phyloP scores from a whole-genome alignment of 129 eudicot species.

The Rutidosis leptorrhynchoides region DNA sequence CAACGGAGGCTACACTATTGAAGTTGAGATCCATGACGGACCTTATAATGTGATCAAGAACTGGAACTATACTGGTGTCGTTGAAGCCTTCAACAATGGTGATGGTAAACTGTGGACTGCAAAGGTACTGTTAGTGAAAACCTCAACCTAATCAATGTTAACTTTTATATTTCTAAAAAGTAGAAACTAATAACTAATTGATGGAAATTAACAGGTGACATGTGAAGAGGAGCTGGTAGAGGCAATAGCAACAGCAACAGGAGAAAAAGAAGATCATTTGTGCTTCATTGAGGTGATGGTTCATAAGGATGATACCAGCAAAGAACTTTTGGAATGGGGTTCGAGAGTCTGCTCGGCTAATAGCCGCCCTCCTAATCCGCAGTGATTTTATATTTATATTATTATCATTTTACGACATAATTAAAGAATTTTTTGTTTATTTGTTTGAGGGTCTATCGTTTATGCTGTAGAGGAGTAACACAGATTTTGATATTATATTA shows the following conservation, averaged over 20 bases:
- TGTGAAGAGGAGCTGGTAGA: constrained; percentile 46
- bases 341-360: constrained; percentile 57
- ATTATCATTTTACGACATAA: too few relatives aligned
- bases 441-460: constrained; percentile 7
- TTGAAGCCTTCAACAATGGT: constrained; percentile 43
- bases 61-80: constrained; percentile 57
- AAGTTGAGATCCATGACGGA: constrained; percentile 58
- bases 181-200: neutral
- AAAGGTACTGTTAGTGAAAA: constrained; percentile 25
- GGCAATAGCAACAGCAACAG: constrained; percentile 52
- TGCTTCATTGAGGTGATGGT: constrained; percentile 58
- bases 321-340: constrained; percentile 62
- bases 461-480: constrained; percentile 7
- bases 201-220: constrained; percentile 31
- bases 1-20: constrained; percentile 58
- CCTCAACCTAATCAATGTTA: neutral
- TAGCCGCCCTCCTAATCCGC: constrained; percentile 59
- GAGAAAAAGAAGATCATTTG: constrained; percentile 49
- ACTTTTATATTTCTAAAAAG: neutral
- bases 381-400: constrained; percentile 18
- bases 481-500: constrained; percentile 17
- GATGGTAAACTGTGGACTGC: constrained; percentile 50
- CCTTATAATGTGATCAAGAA: constrained; percentile 56
- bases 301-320: constrained; percentile 60
- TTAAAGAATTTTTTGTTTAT: constrained; percentile 2